A percentile compares a stretch with the other conserved stretches of the same genome.
Conservation (phyloP, 2,329 filamentous ascomycete species). For the Colletotrichum euphorbiae region DNA sequence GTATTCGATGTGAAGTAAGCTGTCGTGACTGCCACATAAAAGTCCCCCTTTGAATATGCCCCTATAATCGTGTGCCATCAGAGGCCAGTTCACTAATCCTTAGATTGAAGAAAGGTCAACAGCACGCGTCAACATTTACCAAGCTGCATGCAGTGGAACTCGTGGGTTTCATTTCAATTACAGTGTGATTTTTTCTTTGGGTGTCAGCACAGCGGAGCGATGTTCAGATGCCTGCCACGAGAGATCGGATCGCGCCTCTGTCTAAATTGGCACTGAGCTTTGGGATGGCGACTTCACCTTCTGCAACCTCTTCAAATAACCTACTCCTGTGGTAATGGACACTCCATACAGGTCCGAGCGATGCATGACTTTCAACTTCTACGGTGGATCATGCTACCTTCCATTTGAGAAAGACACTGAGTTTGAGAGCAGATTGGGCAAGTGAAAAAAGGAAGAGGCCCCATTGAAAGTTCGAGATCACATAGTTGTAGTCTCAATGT, state of each 20-base stretch:
- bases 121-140: conserved; percentile 54
- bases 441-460: no score
- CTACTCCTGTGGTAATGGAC: background rate
- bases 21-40: no score
- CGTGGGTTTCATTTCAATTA: background rate
- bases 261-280: background rate
- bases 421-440: no score
- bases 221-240: conserved; percentile 4
- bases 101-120: no score
- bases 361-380: background rate
- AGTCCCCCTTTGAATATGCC: no score
- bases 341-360: background rate
- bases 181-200: background rate
- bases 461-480: no score
- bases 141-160: background rate
- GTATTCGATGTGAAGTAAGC: no score
- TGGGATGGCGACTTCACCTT: background rate
- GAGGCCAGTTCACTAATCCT: no score
- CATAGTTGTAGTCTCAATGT: no score
- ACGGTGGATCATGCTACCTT: background rate
- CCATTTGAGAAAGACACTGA: background rate
- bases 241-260: background rate
- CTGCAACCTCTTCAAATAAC: conserved; percentile 9
- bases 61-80: conserved; percentile 40
- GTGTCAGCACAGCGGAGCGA: background rate